These are phyloP conservation scores for Xylaria multiplex DNA, from an alignment of 2,329 filamentous ascomycete species.

Conservation along the genomic window DNA sequence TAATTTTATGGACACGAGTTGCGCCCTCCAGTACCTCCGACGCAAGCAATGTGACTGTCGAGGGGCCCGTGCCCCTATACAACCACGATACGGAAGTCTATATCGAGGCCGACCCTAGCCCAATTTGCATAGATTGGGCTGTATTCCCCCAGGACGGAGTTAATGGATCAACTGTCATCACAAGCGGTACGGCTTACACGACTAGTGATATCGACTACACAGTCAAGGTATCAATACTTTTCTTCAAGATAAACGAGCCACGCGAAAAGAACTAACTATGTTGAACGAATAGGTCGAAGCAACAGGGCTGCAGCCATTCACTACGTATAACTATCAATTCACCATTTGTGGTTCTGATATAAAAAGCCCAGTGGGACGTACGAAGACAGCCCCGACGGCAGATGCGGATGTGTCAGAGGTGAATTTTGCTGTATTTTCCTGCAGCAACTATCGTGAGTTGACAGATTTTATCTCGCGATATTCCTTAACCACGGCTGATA, in stretches of 20 bases:
- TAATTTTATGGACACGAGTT: conserved; percentile 64
- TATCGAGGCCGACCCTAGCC: conserved; percentile 55
- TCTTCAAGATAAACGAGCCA: not conserved
- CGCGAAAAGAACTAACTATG: conserved; percentile 6
- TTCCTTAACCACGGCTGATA: conserved; percentile 8
- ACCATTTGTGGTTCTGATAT: conserved; percentile 48
- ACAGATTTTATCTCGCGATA: not conserved
- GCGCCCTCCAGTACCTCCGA: conserved; percentile 59
- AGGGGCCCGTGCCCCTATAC: conserved; percentile 56
- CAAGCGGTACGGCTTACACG: conserved; percentile 71
- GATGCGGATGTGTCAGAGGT: conserved; percentile 46
- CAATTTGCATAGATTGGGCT: conserved; percentile 74
- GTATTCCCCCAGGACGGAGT: conserved; percentile 58
- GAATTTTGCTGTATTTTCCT: conserved; percentile 50
- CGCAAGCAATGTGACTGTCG: conserved; percentile 56
- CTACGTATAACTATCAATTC: conserved; percentile 50
- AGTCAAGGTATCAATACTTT: conserved; percentile 66
- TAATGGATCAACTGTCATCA: conserved; percentile 53
- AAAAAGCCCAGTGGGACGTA: conserved; percentile 48
- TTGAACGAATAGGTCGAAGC: conserved; percentile 62
- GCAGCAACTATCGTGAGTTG: conserved; percentile 49
- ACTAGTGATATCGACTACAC: conserved; percentile 81
- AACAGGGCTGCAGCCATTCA: conserved; percentile 49
- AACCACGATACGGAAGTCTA: conserved; percentile 60
- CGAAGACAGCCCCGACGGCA: conserved; percentile 49